A percentile compares a stretch with the other conserved stretches of the same genome.
phyloP scores from a whole-genome alignment of 352 stramenopile genomes.

The Phytopythium mirpurense region DNA sequence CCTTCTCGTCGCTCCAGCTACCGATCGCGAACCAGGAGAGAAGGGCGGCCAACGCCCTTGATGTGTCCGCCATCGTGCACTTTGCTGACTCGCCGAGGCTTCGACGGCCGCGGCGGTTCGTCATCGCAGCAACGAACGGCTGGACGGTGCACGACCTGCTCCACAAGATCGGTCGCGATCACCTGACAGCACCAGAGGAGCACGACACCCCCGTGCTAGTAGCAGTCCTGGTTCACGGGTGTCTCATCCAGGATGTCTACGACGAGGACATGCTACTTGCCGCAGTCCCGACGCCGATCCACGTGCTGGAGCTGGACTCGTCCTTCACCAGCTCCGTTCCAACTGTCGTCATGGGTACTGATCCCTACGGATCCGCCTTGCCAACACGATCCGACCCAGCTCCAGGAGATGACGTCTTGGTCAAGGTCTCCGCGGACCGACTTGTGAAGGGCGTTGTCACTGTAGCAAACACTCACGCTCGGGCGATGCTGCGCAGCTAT shows the following conservation, averaged over 20 bases:
- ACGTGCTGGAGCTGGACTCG: constrained; percentile 37
- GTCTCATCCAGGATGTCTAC: constrained; percentile 22
- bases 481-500: neutral
- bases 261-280: constrained; percentile 25
- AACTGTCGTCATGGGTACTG: neutral
- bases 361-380: neutral
- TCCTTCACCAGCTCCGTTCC: neutral
- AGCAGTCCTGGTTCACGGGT: constrained; percentile 17
- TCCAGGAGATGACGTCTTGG: constrained; percentile 12
- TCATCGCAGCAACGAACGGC: constrained; percentile 11
- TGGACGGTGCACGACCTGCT: constrained; percentile 41
- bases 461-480: neutral
- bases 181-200: constrained; percentile 9
- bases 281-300: constrained; percentile 18
- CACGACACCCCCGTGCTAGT: constrained; percentile 5
- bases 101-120: constrained; percentile 12
- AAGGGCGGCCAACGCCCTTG: constrained; percentile 1
- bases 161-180: constrained; percentile 20
- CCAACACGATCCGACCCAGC: neutral
- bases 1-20: constrained; percentile 79
- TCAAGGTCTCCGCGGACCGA: constrained; percentile 14
- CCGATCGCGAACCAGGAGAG: constrained; percentile 20
- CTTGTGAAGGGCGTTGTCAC: constrained; percentile 18
- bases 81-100: constrained; percentile 17
- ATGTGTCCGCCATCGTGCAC: constrained; percentile 36